These are phyloP conservation scores for Malus hybrid DNA, from an alignment of 331 rosid genomes.

Conservation along the genomic window DNA sequence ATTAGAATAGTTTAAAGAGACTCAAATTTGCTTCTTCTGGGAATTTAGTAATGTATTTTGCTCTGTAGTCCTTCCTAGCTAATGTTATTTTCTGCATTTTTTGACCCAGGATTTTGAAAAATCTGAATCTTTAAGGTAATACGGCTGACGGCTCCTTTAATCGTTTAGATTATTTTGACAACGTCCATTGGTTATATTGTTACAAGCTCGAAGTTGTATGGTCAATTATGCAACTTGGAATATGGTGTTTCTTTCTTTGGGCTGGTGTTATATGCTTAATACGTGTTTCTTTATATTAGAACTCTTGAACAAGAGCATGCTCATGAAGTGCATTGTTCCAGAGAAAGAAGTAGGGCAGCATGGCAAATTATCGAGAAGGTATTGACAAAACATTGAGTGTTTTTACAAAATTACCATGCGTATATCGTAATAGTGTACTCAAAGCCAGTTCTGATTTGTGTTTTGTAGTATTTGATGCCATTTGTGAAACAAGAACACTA, in stretches of 20 bases:
- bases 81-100: constrained; percentile 9
- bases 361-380: constrained; percentile 72
- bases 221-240: neutral
- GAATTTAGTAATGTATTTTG: neutral
- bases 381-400: constrained; percentile 4
- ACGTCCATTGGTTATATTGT: neutral
- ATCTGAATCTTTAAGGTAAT: constrained; percentile 48
- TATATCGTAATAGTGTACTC: neutral
- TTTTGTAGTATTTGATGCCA: constrained; percentile 73
- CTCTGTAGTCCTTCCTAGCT: neutral
- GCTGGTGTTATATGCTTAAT: neutral
- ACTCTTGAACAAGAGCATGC: constrained; percentile 31
- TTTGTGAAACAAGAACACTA: constrained; percentile 65
- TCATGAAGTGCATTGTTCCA: constrained; percentile 72
- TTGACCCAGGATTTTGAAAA: constrained; percentile 40
- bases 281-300: constrained; percentile 18
- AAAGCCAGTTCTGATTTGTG: constrained; percentile 10
- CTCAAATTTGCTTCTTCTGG: neutral
- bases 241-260: neutral
- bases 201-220: neutral
- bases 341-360: constrained; percentile 83
- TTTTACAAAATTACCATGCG: neutral
- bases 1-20: too few relatives aligned
- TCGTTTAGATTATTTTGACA: neutral
- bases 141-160: neutral